These are phyloP conservation scores for Hippophae tibetana DNA, from an alignment of 306 rosid genomes.

Conservation along the genomic window DNA sequence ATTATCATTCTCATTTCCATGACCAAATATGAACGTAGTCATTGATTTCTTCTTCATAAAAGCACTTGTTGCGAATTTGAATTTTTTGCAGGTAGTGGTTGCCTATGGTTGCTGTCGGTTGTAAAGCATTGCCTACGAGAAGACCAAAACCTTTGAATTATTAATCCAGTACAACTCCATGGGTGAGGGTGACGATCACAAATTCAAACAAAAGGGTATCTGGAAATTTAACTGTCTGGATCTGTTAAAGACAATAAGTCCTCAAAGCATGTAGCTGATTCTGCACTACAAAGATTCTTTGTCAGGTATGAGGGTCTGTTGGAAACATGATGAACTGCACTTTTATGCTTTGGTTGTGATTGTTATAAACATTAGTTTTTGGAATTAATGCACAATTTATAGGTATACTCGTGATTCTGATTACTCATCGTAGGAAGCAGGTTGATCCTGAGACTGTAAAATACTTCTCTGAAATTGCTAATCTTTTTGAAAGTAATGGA, in stretches of 20 bases:
- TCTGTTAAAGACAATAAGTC: slow-evolving; percentile 10
- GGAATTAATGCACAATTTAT: not conserved
- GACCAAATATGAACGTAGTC: too few species aligned
- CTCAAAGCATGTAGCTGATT: slow-evolving; percentile 13
- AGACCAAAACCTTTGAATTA: too few species aligned
- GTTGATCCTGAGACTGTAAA: slow-evolving; percentile 65
- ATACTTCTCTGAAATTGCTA: slow-evolving; percentile 71
- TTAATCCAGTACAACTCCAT: slow-evolving; percentile 20
- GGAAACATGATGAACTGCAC: not conserved
- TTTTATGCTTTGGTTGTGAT: not conserved
- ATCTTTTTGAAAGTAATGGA: slow-evolving; percentile 48
- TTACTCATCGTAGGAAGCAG: slow-evolving; percentile 50
- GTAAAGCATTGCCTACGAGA: too few species aligned
- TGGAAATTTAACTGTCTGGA: slow-evolving; percentile 9
- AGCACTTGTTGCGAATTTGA: too few species aligned
- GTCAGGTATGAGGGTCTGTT: slow-evolving; percentile 39
- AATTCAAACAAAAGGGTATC: slow-evolving; percentile 15
- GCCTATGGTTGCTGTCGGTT: too few species aligned
- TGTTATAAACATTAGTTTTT: not conserved
- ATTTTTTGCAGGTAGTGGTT: too few species aligned
- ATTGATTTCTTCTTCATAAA: too few species aligned
- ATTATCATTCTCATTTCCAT: too few species aligned
- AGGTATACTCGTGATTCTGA: slow-evolving; percentile 5
- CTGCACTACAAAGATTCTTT: slow-evolving; percentile 21
- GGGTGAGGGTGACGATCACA: slow-evolving; percentile 30